Base-by-base conservation (phyloP, 495 filamentous ascomycete genomes). In the Corynascus novoguineensis region DNA sequence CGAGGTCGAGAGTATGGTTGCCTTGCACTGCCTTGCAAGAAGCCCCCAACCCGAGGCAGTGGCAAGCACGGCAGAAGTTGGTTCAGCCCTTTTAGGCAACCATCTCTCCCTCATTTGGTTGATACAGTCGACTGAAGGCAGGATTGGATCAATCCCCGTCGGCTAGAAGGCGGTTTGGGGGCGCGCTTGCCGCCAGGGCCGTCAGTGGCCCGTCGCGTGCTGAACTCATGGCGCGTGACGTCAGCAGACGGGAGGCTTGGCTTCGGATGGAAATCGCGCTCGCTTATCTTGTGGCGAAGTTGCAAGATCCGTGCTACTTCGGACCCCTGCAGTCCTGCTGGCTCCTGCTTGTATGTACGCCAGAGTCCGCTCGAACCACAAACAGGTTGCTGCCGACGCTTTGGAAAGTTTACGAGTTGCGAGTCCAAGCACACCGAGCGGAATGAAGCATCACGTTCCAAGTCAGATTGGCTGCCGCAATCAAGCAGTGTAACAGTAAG, bases 181-280 rank as follows among this genome's bases (percentile, higher is more conserved):
- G 53, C 42, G 53, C 53, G 53, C 42, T 49, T 55, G 53, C 53
- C 53, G 51, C 51, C 27, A n/a, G n/a, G n/a, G 32, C 37, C 37
- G 42, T n/a, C n/a, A n/a, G n/a, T n/a, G 48, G 17, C 11, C 25
- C 37, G 37, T 52, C 50, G 37, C 50, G 35, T 53, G 37, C 37
- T 44, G 25, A 27, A 19, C 35, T 22, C 35, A 41, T 53, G 37
- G 37, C 11, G 8, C 29, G 53, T 55, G 53, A 55, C 53, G 53
- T 55, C 53, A 55, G 32, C 34, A 8, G 34, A 19, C 14, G 37
- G 37, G 35, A 15, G 17, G 37, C 7, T 46, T 35, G 52, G 27
- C 40, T 34, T 34, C 38, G 51, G 41, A 28, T 47, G 52, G 42
- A 37, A 42, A 24, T 25, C 38, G 29, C 31, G 7, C 44, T 55